These are phyloP conservation scores for Vigna unguiculata DNA, from an alignment of 306 rosid species.

Conservation along the genomic window DNA sequence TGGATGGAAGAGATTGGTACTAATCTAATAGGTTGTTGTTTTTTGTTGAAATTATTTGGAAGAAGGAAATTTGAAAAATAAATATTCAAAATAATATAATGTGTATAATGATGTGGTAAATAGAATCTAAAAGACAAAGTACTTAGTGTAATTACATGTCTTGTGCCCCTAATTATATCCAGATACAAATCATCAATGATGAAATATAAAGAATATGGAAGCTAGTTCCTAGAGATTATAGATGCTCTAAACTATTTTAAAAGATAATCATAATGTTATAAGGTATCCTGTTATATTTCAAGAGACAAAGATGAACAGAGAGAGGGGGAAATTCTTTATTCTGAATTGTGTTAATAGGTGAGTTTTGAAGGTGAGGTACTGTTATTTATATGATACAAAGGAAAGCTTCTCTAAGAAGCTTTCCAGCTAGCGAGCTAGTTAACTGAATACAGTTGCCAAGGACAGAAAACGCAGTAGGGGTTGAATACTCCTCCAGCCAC, in stretches of 20 bases:
- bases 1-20: conserved; percentile 7
- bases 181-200: neutral
- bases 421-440: too few species aligned
- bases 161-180: neutral
- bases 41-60: neutral
- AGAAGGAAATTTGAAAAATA: too few species aligned
- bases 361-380: neutral
- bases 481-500: too few species aligned
- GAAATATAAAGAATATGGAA: neutral
- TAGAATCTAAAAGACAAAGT: neutral
- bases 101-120: neutral
- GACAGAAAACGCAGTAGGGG: too few species aligned
- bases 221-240: neutral
- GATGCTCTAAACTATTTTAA: neutral
- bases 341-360: neutral
- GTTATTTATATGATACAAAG: neutral
- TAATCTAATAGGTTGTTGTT: neutral
- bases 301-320: neutral
- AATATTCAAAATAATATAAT: neutral
- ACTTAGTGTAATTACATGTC: neutral
- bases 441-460: too few species aligned
- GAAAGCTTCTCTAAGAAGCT: neutral
- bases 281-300: neutral
- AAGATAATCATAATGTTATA: neutral
- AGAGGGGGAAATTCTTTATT: neutral